A percentile compares a stretch with the other conserved stretches of the same genome.
Conservation (phyloP, 768 basidiomycete species). For the Nidularia pulvinata region DNA sequence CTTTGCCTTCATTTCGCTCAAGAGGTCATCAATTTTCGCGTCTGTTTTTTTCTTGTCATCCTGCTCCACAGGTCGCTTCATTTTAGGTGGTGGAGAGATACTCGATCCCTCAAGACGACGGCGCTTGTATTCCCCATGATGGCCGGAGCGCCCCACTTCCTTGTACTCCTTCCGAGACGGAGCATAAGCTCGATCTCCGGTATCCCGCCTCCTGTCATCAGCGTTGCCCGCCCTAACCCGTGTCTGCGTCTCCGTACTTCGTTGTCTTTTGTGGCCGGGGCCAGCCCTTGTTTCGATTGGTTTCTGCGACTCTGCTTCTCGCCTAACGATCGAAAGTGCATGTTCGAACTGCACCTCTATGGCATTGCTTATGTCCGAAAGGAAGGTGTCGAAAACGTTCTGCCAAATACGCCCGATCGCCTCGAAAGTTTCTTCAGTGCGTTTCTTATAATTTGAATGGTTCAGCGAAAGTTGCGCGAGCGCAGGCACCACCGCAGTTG, state of each 20-base stretch:
- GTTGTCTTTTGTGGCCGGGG: too few relatives aligned
- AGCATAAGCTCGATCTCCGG: too few relatives aligned
- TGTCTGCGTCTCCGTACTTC: too few relatives aligned
- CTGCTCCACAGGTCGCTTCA: neutral
- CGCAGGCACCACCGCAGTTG: slow-evolving; percentile 38
- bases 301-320: slow-evolving; percentile 4
- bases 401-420: slow-evolving; percentile 47
- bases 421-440: slow-evolving; percentile 32
- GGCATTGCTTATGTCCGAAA: slow-evolving; percentile 34
- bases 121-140: slow-evolving; percentile 19
- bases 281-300: too few relatives aligned
- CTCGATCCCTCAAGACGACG: slow-evolving; percentile 13
- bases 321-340: slow-evolving; percentile 17
- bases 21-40: slow-evolving; percentile 12
- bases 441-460: slow-evolving; percentile 40
- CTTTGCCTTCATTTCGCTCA: slow-evolving; percentile 45
- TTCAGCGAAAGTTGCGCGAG: slow-evolving; percentile 41
- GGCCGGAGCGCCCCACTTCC: neutral
- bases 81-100: neutral
- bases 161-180: too few relatives aligned
- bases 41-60: neutral
- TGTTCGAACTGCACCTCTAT: slow-evolving; percentile 28
- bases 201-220: too few relatives aligned
- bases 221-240: too few relatives aligned
- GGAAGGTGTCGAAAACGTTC: slow-evolving; percentile 38